phyloP scores from a whole-genome alignment of 208 protist species.

The Trypanosoma avium region DNA sequence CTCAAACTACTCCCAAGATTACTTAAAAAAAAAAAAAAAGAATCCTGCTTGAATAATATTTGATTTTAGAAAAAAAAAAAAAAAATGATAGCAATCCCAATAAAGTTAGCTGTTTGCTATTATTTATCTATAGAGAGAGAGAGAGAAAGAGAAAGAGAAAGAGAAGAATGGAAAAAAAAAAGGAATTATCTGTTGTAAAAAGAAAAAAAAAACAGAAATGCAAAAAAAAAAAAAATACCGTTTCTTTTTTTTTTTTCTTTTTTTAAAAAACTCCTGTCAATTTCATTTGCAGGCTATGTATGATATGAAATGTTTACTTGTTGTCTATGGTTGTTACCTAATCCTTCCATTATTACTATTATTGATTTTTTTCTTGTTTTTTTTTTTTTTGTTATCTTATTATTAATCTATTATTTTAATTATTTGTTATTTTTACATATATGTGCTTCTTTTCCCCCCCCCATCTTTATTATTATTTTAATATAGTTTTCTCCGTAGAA shows the following conservation, averaged over 20 bases:
- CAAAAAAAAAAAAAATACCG: not conserved
- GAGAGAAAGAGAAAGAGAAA: slow-evolving; percentile 2
- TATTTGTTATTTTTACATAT: too few species aligned
- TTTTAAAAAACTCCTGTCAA: not conserved
- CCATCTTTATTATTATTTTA: too few species aligned
- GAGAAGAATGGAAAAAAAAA: not conserved
- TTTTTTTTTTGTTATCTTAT: too few species aligned
- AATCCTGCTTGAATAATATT: too few species aligned
- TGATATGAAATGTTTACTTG: not conserved
- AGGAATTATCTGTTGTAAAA: not conserved
- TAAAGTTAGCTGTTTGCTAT: not conserved
- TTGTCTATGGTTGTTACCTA: not conserved
- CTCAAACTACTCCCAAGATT: not conserved
- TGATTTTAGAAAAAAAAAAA: not conserved
- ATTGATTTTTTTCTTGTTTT: not conserved
- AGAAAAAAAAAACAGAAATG: too few species aligned
- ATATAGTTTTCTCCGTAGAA: too few species aligned
- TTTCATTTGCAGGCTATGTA: not conserved
- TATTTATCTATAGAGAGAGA: not conserved
- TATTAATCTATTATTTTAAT: too few species aligned
- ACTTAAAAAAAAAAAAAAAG: not conserved
- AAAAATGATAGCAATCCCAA: not conserved
- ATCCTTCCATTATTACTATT: not conserved
- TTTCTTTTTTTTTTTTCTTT: not conserved
- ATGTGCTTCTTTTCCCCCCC: too few species aligned